These are phyloP conservation scores for Penicillium sp. DNA, from an alignment of 2,329 filamentous ascomycete species.

Conservation along the genomic window DNA sequence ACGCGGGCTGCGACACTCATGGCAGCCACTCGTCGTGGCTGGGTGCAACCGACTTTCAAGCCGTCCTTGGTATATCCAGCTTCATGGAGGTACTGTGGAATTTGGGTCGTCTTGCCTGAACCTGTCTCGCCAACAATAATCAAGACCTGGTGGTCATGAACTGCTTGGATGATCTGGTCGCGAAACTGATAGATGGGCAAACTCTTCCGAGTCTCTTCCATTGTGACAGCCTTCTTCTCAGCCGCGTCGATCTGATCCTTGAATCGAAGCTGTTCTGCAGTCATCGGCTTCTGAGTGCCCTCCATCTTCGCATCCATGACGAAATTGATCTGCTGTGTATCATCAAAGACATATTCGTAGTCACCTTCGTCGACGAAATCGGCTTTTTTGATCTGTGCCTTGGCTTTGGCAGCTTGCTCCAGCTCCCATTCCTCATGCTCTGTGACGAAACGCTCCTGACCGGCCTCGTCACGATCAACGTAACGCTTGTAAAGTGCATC, in stretches of 20 bases:
- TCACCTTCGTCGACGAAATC: slow-evolving; percentile 79
- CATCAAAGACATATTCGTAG: slow-evolving; percentile 93
- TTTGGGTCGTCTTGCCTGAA: slow-evolving; percentile 92
- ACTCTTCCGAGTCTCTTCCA: slow-evolving; percentile 88
- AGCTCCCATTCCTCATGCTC: slow-evolving; percentile 96
- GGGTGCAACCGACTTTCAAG: slow-evolving; percentile 88
- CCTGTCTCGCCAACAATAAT: slow-evolving; percentile 96
- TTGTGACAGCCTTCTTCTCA: slow-evolving; percentile 83
- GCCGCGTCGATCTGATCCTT: slow-evolving; percentile 84
- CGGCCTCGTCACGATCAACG: slow-evolving; percentile 83
- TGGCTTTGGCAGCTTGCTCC: slow-evolving; percentile 85
- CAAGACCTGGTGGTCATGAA: slow-evolving; percentile 83
- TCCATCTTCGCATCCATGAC: slow-evolving; percentile 73
- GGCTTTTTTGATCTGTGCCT: slow-evolving; percentile 76
- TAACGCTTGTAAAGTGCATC: slow-evolving; percentile 90
- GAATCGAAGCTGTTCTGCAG: slow-evolving; percentile 77
- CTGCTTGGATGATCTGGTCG: slow-evolving; percentile 81
- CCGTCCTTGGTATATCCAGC: slow-evolving; percentile 84
- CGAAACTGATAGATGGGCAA: slow-evolving; percentile 89
- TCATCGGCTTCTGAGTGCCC: slow-evolving; percentile 72
- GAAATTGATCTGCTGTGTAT: slow-evolving; percentile 85
- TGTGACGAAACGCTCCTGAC: slow-evolving; percentile 85
- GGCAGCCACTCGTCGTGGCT: slow-evolving; percentile 91
- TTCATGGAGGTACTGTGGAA: slow-evolving; percentile 92
- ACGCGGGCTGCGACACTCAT: slow-evolving; percentile 98